These are phyloP conservation scores for Gossypium herbaceum DNA, from an alignment of 345 rosid genomes.

Conservation along the genomic window DNA sequence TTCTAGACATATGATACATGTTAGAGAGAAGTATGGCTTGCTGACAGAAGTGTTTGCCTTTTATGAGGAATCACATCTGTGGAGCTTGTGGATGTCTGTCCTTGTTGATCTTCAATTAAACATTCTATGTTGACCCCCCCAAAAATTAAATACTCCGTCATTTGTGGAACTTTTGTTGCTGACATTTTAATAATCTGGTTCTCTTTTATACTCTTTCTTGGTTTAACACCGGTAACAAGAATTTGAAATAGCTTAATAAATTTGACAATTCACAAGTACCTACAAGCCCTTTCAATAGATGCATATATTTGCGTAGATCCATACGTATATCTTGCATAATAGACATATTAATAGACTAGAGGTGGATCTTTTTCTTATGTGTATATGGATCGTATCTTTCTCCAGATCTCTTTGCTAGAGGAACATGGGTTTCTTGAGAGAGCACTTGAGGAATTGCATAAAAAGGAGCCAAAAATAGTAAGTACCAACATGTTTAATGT, in stretches of 20 bases:
- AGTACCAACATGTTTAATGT: slow-evolving; percentile 21
- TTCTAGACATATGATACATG: neutral
- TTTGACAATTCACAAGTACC: neutral
- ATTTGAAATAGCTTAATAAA: neutral
- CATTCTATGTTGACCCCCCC: neutral
- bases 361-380: neutral
- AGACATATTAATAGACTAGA: neutral
- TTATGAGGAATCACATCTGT: neutral
- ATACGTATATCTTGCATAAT: neutral
- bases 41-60: neutral
- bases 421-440: slow-evolving; percentile 61
- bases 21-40: neutral
- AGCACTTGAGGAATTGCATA: slow-evolving; percentile 82
- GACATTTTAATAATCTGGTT: neutral
- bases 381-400: slow-evolving; percentile 14
- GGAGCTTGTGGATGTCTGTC: neutral
- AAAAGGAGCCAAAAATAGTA: slow-evolving; percentile 75
- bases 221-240: neutral
- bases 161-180: neutral
- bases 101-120: neutral
- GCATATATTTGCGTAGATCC: neutral
- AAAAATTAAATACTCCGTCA: neutral
- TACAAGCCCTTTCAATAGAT: neutral
- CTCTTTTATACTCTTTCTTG: neutral
- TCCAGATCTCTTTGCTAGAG: slow-evolving; percentile 84